phyloP scores from a whole-genome alignment of 2,329 filamentous ascomycete species.

The Colletotrichum salicis region DNA sequence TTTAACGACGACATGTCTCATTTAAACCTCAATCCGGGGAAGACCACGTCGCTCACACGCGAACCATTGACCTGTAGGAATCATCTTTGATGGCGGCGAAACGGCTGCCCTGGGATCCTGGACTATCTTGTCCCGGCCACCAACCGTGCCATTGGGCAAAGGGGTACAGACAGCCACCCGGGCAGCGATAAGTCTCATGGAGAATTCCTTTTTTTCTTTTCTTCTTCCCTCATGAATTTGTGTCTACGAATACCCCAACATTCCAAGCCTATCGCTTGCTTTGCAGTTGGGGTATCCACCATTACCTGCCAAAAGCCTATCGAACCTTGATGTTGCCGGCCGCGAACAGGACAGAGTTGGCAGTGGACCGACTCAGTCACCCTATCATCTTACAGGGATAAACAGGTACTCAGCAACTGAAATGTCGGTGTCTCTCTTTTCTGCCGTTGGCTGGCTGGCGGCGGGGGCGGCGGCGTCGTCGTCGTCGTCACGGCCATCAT shows the following conservation, averaged over 20 bases:
- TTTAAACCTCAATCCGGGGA: constrained; percentile 28
- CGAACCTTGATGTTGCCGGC: constrained; percentile 9
- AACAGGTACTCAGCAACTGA: neutral
- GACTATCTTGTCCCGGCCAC: neutral
- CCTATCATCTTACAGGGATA: constrained; percentile 36
- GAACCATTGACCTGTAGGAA: constrained; percentile 24
- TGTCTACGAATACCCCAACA: neutral
- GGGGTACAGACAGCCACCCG: neutral
- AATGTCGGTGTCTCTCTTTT: constrained; percentile 28
- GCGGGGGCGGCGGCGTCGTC: neutral
- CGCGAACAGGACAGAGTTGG: neutral
- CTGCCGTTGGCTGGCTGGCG: constrained; percentile 1
- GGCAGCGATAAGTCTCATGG: neutral
- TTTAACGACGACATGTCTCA: constrained; percentile 27
- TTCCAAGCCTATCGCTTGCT: neutral
- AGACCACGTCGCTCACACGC: constrained; percentile 30
- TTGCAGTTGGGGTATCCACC: constrained; percentile 4
- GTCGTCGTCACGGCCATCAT: neutral
- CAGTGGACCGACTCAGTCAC: constrained; percentile 6
- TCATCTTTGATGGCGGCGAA: constrained; percentile 19
- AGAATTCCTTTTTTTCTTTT: neutral
- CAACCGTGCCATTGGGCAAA: neutral
- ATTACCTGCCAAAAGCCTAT: neutral
- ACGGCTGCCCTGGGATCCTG: constrained; percentile 9
- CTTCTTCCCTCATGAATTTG: neutral